These are phyloP conservation scores for Acanthamoeba triangularis DNA, from an alignment of 208 protist species.

Conservation along the genomic window DNA sequence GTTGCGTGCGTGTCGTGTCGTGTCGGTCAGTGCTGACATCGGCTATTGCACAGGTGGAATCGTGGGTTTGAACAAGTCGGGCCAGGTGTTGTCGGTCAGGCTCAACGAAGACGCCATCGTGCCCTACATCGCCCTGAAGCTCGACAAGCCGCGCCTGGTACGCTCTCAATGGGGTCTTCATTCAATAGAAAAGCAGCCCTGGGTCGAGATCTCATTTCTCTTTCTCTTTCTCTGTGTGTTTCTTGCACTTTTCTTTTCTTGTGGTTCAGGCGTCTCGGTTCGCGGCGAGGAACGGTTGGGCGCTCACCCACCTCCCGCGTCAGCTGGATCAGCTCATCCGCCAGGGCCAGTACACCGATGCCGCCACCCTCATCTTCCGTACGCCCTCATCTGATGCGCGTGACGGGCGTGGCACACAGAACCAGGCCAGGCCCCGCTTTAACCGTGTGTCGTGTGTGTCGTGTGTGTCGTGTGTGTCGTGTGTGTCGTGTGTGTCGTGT, in stretches of 20 bases:
- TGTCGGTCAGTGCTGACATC: too few relatives aligned
- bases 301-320: slow-evolving; percentile 24
- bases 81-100: slow-evolving; percentile 89
- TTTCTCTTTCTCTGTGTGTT: slow-evolving; percentile 95
- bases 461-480: slow-evolving; percentile 89
- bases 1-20: neutral
- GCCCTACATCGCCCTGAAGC: slow-evolving; percentile 95
- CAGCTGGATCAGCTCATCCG: slow-evolving; percentile 27
- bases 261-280: slow-evolving; percentile 91
- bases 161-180: slow-evolving; percentile 94
- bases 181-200: neutral
- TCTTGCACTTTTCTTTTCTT: slow-evolving; percentile 95
- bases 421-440: too few relatives aligned
- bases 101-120: slow-evolving; percentile 98
- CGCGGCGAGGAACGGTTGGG: neutral
- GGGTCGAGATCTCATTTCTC: too few relatives aligned
- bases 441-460: neutral
- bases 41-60: slow-evolving; percentile 91
- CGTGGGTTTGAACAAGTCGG: slow-evolving; percentile 98
- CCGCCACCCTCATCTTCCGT: slow-evolving; percentile 51
- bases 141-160: slow-evolving; percentile 96
- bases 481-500: neutral
- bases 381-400: neutral
- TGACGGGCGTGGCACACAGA: too few relatives aligned
- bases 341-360: slow-evolving; percentile 57